Evolutionary conservation across 495 filamentous ascomycete genomes (phyloP), one percentile per base, ranked within the genome.

Genomic region (Daldinia loculata): DNA sequence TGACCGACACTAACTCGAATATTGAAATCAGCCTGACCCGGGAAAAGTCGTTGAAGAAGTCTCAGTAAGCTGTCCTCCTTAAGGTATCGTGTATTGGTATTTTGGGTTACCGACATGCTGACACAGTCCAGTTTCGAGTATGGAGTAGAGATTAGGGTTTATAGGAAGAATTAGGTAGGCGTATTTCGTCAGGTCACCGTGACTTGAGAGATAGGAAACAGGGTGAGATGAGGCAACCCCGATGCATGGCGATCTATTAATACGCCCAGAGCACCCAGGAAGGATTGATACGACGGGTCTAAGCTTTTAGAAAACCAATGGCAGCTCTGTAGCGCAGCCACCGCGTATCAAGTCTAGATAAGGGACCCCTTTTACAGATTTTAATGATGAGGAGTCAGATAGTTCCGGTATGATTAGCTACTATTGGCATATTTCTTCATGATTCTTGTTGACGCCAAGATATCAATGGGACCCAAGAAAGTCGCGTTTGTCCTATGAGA

Each of bases 41-140:
- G 79, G 45, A 83, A 83, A 15, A 78, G 69, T 55, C 66, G 53
- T 57, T 78, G 72, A 12, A 83, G 75, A 12, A 80, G 69, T 22
- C 27, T 66, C 53, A 80, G 77, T 8, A 83, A 74, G 14, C 45
- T 74, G 7, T 67, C 51, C 67, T 75, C 70, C 36, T 75, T 73
- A 26, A 83, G 70, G 48, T 83, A 81, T n/a, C 74, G 74, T 6
- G 72, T 39, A 22, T 36, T 53, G 1, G 70, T 50, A 39, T 75
- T 75, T 34, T 77, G 74, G 24, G 63, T 67, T n/a, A 71, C 63
- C 14, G 43, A 12, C 66, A 69, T 69, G 8, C 14, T 53, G 43
- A 34, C 24, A 34, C 24, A 43, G 11, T 26, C 11, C 6, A 45
- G 3, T 36, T 41, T 48, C n/a, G 9, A 56, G 4, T 34, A 29